These are phyloP conservation scores for Schizophyllum commune DNA, from an alignment of 1,284 basidiomycete genomes.

Conservation along the genomic window DNA sequence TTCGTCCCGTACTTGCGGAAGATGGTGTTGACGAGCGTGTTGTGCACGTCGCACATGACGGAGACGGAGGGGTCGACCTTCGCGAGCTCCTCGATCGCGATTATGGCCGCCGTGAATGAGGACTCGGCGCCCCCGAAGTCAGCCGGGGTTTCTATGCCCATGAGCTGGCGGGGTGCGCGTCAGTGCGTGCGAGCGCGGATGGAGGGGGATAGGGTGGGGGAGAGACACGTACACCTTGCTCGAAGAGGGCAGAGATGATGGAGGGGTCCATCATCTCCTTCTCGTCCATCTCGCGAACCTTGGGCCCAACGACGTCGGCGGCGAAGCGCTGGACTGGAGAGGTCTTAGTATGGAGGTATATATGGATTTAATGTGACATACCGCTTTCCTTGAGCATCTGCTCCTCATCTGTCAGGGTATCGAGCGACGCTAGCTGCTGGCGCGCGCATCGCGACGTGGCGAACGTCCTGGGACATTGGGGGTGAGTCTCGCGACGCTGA, in stretches of 20 bases:
- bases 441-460: slow-evolving; percentile 30
- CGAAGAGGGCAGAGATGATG: slow-evolving; percentile 87
- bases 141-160: slow-evolving; percentile 91
- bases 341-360: neutral
- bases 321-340: slow-evolving; percentile 78
- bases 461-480: slow-evolving; percentile 25
- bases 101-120: slow-evolving; percentile 93
- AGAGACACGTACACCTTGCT: slow-evolving; percentile 74
- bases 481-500: neutral
- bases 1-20: slow-evolving; percentile 82
- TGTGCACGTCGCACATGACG: slow-evolving; percentile 97
- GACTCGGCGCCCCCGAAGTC: slow-evolving; percentile 85
- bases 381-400: slow-evolving; percentile 85
- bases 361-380: slow-evolving; percentile 23
- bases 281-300: slow-evolving; percentile 97
- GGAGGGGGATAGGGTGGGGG: neutral
- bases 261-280: slow-evolving; percentile 90
- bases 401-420: slow-evolving; percentile 87
- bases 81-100: slow-evolving; percentile 96
- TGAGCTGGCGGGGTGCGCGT: slow-evolving; percentile 48
- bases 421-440: slow-evolving; percentile 53
- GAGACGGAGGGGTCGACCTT: slow-evolving; percentile 96
- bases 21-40: slow-evolving; percentile 95
- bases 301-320: slow-evolving; percentile 82
- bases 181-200: neutral